Conservation (phyloP, 2,329 filamentous ascomycete genomes). For the Phialophora verrucosa region DNA sequence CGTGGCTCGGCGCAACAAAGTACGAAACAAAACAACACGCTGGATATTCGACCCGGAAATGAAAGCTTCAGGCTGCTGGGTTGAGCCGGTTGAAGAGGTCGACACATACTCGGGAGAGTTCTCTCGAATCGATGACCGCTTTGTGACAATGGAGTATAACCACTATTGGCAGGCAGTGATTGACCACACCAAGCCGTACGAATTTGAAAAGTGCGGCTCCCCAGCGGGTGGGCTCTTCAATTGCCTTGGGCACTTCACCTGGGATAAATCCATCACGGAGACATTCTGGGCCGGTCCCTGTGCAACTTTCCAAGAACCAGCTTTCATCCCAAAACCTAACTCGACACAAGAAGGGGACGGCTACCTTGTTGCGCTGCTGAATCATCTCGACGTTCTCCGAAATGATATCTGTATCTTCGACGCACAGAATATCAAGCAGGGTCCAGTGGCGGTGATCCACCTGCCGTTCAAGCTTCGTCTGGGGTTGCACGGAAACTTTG, state of each 20-base stretch:
- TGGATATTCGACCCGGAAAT: conserved; percentile 41
- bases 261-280: too few species aligned
- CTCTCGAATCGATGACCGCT: conserved; percentile 41
- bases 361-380: conserved; percentile 42
- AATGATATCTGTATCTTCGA: conserved; percentile 47
- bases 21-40: conserved; percentile 24
- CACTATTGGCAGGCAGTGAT: too few species aligned
- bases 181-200: too few species aligned
- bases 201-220: too few species aligned
- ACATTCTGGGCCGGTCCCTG: too few species aligned
- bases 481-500: conserved; percentile 46
- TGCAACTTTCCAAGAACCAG: too few species aligned
- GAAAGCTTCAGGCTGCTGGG: conserved; percentile 42
- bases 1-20: too few species aligned
- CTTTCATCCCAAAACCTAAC: too few species aligned
- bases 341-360: conserved; percentile 42
- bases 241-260: too few species aligned
- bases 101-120: conserved; percentile 41
- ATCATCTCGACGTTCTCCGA: conserved; percentile 48
- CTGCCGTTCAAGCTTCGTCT: conserved; percentile 45
- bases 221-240: too few species aligned
- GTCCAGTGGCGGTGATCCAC: conserved; percentile 42
- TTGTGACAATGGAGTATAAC: too few species aligned
- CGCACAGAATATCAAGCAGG: conserved; percentile 41
- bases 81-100: conserved; percentile 46